Conservation (phyloP, 441 rosid genomes). For the Pelargonium citronellum region DNA sequence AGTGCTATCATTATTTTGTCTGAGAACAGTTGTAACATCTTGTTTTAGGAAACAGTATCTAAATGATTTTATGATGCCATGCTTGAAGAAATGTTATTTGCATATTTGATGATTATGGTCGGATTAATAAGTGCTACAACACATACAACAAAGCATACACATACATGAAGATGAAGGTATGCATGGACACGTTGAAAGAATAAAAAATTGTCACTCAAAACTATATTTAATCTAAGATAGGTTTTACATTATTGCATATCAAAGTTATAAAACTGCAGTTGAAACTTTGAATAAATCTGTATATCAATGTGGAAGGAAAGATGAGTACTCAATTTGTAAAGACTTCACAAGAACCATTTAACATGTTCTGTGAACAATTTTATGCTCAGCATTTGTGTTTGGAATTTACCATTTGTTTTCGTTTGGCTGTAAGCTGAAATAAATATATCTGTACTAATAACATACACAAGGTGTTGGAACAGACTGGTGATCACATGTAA, state of each 20-base stretch:
- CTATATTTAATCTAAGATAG: background rate
- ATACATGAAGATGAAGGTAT: background rate
- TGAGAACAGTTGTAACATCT: background rate
- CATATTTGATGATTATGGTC: background rate
- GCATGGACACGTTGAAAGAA: background rate
- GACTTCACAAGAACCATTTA: background rate
- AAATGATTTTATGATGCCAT: background rate
- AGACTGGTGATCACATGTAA: background rate
- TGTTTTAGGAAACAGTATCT: background rate
- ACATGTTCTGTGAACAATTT: background rate
- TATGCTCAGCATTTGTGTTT: background rate
- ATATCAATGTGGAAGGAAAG: background rate
- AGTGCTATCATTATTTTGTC: conserved; percentile 27
- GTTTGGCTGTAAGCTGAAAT: background rate
- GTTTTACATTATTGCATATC: background rate
- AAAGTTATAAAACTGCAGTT: background rate
- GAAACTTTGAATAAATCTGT: background rate
- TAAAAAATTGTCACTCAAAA: background rate
- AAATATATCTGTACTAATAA: background rate
- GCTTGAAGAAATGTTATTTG: background rate
- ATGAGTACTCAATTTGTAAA: background rate
- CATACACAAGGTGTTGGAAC: background rate
- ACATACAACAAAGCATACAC: background rate
- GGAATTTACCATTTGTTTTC: background rate
- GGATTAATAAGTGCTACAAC: background rate